Base-by-base conservation (phyloP, 176 grass and related monocot genomes). In the Rhynchospora tenuis region DNA sequence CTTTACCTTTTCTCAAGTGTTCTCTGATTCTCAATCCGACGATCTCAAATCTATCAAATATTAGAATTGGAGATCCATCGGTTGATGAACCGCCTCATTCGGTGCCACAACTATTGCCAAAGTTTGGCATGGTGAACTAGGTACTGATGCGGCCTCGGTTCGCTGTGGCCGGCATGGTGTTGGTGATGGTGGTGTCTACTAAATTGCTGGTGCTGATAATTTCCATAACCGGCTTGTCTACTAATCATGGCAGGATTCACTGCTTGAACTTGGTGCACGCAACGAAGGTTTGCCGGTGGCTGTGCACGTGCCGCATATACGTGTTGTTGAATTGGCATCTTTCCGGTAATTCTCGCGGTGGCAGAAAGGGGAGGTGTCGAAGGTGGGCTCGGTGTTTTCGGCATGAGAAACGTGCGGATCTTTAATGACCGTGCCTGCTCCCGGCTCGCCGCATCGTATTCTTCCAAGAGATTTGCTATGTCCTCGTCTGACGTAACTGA, bases 401-500 rank as follows among this genome's bases (percentile, higher is more conserved):
- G 89, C 79, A 97, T 57, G 11, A 97, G 78, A 83, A 97, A 97
- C 2, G 89, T 87, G 3, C 94, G 85, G 81, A 97, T 84, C 84
- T 93, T 97, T 60, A 87, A 73, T 17, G 45, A 85, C 22, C 73
- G 83, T 33, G 83, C 57, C 0, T 82, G 78, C 27, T 89, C 89
- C 4, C 83, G 77, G 61, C 79, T 83, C 14, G 88, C 90, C 0
- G 73, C 52, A 20, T 94, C 85, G 73, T 97, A 97, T 79, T 90
- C 94, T 42, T 87, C 68, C 22, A 94, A 26, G 1, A 97, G 81
- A 84, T 90, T 89, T 47, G 83, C 69, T 14, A 97, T 79, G 43
- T 97, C 94, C 63, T 92, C 91, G 51, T 94, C 85, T 46, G 86
- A 84, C 3, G 89, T 94, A 6, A 97, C 88, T 1, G 94, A 94